Base-by-base conservation (phyloP, 306 rosid genomes). In the Mimosa bimucronata region DNA sequence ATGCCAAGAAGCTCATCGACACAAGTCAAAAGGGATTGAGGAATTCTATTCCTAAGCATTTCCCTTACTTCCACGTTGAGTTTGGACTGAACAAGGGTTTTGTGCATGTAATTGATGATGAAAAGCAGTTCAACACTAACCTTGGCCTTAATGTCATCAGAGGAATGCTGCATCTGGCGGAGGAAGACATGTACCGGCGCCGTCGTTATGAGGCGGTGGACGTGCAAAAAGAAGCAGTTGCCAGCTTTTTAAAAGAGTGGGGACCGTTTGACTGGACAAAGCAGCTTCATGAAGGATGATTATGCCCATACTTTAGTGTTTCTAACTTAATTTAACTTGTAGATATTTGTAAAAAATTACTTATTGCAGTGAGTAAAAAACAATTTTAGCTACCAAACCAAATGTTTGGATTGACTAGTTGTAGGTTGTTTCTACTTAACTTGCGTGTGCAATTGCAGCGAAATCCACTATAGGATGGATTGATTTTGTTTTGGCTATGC, bases 131-230 rank as follows among this genome's bases (percentile, higher is more conserved):
- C n/a, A 88, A 89, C 21, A 79, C 86, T 78, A 89, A 58, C 80
- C 80, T 94, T 6, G 95, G 97, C 37, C 87, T 94, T 76, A 94
- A 92, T 86, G 94, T 94, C 4, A 68, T 91, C 41, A 90, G 98
- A 77, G 97, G 97, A 60, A 94, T 94, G 92, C 89, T 91, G 2
- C 76, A 90, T 9, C 69, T 88, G 71, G 88, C 97, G 0, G 97
- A 84, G 76, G 95, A 94, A 75, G 97, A 94, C 87, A 92, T 94
- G 97, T 80, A 94, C 29, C 87, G 96, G 28, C 90, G 92, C 7
- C 88, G 89, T 7, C 73, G 87, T 40, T 77, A 88, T 0, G 94
- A 87, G 18, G 82, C 84, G 0, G 62, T 86, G 38, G 91, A 91
- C 66, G 89, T 84, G 25, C 98, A 95, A 65, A 95, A 87, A 76